Conservation (phyloP, 2,329 filamentous ascomycete genomes). For the Fusarium multiceps region DNA sequence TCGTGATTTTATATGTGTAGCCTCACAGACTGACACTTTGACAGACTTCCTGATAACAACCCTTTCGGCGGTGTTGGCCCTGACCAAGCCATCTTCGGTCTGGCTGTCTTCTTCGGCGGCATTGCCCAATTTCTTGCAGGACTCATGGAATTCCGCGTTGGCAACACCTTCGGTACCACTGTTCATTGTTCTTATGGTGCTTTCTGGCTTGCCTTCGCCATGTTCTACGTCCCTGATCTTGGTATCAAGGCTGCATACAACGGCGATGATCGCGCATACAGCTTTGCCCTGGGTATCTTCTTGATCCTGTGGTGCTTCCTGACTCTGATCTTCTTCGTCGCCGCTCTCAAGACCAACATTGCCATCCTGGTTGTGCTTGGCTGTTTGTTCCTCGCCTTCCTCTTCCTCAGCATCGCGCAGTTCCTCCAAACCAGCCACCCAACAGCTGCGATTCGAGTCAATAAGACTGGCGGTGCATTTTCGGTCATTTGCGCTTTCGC, state of each 20-base stretch:
- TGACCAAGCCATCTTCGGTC: conserved; percentile 52
- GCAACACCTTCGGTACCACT: conserved; percentile 73
- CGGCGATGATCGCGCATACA: conserved; percentile 54
- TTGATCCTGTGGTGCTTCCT: conserved; percentile 71
- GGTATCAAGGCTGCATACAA: conserved; percentile 61
- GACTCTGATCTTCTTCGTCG: conserved; percentile 65
- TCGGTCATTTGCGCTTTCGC: conserved; percentile 51
- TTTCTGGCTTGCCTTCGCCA: conserved; percentile 70
- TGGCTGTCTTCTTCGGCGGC: conserved; percentile 67
- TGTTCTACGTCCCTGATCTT: conserved; percentile 64
- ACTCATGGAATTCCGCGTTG: conserved; percentile 65
- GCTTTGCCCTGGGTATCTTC: conserved; percentile 66
- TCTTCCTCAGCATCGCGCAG: conserved; percentile 69
- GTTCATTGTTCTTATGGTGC: conserved; percentile 70
- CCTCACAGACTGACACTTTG: background rate
- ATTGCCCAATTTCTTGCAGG: conserved; percentile 75
- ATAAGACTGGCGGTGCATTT: conserved; percentile 56
- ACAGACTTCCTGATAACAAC: conserved; percentile 50
- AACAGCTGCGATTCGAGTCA: conserved; percentile 55
- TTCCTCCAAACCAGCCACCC: conserved; percentile 56
- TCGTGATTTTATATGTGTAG: background rate
- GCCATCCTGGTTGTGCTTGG: conserved; percentile 68
- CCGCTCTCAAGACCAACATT: conserved; percentile 67
- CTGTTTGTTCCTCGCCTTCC: conserved; percentile 67
- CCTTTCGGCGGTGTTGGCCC: conserved; percentile 51